A percentile compares a stretch with the other conserved stretches of the same genome.
phyloP scores from a whole-genome alignment of 1,284 basidiomycete genomes.

The Vanrija pseudolonga region DNA sequence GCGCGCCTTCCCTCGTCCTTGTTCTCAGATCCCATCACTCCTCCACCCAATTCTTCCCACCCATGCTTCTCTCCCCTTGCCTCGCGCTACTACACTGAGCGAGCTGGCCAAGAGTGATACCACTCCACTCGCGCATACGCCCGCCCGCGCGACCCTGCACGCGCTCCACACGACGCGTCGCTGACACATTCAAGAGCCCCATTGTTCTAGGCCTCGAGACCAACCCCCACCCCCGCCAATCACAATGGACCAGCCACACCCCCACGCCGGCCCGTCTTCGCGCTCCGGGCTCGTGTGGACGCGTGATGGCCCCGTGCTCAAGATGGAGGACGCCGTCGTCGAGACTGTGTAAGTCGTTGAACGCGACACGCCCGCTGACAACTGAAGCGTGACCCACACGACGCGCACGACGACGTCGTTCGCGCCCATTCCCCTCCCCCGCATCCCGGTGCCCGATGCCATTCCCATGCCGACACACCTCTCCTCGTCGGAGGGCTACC shows the following conservation, averaged over 20 bases:
- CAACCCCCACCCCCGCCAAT: not conserved
- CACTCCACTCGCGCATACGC: not conserved
- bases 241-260: not conserved
- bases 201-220: not conserved
- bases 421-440: constrained; percentile 42
- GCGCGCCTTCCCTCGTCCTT: not conserved
- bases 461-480: constrained; percentile 30
- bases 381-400: constrained; percentile 38
- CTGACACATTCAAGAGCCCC: not conserved
- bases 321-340: constrained; percentile 43
- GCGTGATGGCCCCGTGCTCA: constrained; percentile 25
- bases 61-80: not conserved
- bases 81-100: too few relatives aligned
- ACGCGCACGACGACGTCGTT: constrained; percentile 46
- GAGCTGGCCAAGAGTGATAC: not conserved
- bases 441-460: constrained; percentile 33
- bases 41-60: not conserved
- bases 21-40: not conserved
- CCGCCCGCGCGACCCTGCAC: not conserved
- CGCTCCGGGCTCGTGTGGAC: constrained; percentile 8
- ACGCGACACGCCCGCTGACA: not conserved
- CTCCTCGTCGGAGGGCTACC: constrained; percentile 28
- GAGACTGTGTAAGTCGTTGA: constrained; percentile 41
- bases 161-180: not conserved
- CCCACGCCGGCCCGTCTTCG: not conserved